A percentile compares a stretch with the other conserved stretches of the same genome.
Conservation (phyloP, 2,329 filamentous ascomycete species). For the Colletotrichum tabaci region DNA sequence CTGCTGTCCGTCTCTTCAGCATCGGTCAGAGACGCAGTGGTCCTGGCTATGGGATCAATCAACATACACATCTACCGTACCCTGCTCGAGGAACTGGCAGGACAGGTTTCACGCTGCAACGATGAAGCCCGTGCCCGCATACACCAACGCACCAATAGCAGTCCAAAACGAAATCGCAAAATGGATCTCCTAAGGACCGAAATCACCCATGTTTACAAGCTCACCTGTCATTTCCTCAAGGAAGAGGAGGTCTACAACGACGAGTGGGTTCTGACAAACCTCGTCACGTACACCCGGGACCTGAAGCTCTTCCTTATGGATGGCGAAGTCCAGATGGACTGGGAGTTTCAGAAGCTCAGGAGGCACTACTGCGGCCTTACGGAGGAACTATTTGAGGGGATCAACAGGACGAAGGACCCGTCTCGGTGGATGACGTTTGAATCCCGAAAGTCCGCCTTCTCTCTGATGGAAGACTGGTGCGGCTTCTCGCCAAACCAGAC, state of each 20-base stretch:
- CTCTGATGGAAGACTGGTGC: conserved; percentile 99
- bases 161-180: conserved; percentile 83
- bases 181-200: conserved; percentile 93
- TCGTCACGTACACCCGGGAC: conserved; percentile 92
- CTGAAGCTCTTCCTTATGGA: conserved; percentile 96
- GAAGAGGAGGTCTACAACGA: conserved; percentile 84
- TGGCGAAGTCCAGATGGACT: conserved; percentile 92
- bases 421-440: conserved; percentile 98
- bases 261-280: conserved; percentile 90
- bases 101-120: conserved; percentile 87
- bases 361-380: conserved; percentile 95
- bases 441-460: conserved; percentile 93
- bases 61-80: conserved; percentile 95
- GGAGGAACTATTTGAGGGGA: conserved; percentile 92
- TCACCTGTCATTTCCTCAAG: conserved; percentile 91
- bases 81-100: conserved; percentile 89
- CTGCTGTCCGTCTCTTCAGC: conserved; percentile 85
- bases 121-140: conserved; percentile 90
- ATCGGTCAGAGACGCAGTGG: conserved; percentile 90
- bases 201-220: conserved; percentile 95
- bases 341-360: conserved; percentile 91
- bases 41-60: conserved; percentile 92
- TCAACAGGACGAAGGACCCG: conserved; percentile 87
- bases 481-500: conserved; percentile 93
- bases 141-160: conserved; percentile 89